Evolutionary conservation across 176 grass and related monocot species (phyloP).

Genomic region (Eragrostis curvula): DNA sequence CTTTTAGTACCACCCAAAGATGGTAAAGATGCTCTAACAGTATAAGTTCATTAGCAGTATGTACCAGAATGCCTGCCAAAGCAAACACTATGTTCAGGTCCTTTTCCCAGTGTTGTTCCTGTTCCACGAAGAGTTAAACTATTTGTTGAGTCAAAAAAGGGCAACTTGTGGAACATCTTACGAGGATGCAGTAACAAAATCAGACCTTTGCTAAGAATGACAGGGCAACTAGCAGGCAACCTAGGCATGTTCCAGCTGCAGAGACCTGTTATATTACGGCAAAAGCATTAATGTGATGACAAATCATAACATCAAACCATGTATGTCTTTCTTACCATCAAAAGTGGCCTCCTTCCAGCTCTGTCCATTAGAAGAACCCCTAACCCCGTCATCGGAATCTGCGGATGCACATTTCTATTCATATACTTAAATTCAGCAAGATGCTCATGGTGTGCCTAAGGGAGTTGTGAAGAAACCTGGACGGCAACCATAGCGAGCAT

Average conservation of each 20-base stretch:
- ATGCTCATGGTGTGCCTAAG: background rate
- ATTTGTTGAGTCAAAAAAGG: background rate
- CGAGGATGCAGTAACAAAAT: background rate
- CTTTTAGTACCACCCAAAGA: too few relatives aligned
- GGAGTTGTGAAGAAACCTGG: conserved; percentile 50
- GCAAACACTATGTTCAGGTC: conserved; percentile 58
- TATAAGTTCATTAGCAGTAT: conserved; percentile 5
- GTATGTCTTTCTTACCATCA: conserved; percentile 54
- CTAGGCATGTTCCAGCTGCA: conserved; percentile 79
- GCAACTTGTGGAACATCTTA: background rate
- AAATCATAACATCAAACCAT: background rate
- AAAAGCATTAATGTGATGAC: background rate
- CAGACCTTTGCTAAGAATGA: conserved; percentile 77
- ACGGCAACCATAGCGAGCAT: conserved; percentile 81
- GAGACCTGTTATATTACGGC: conserved; percentile 54
- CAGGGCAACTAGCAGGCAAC: conserved; percentile 75
- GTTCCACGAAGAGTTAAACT: conserved; percentile 19
- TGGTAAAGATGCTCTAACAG: background rate
- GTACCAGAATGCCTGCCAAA: conserved; percentile 75
- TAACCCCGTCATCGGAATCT: conserved; percentile 83
- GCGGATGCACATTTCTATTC: conserved; percentile 6
- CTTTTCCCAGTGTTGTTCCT: conserved; percentile 63
- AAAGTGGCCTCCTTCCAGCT: conserved; percentile 82
- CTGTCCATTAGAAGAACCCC: conserved; percentile 82
- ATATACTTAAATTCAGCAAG: conserved; percentile 7